Percentiles rank a stretch among this genome's conserved stretches.
These are phyloP conservation scores for Apostasia ramifera DNA, from an alignment of 106 monocot genomes.

Conservation along the genomic window DNA sequence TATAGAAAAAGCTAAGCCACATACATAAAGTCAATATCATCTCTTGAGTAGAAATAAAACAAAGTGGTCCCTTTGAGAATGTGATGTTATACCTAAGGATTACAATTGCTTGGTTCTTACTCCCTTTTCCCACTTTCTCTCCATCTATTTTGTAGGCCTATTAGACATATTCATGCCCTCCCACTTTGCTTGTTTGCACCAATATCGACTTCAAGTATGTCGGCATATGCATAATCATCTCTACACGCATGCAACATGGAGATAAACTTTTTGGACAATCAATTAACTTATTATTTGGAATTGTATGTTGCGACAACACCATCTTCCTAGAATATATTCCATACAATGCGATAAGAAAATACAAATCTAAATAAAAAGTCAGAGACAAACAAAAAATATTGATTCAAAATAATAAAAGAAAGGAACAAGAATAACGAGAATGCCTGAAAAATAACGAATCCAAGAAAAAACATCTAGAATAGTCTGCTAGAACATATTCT, in stretches of 20 bases:
- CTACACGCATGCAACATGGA: neutral
- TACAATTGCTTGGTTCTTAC: neutral
- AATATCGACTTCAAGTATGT: no score
- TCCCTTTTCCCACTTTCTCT: neutral
- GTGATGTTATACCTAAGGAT: slow-evolving; percentile 2
- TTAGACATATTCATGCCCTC: neutral
- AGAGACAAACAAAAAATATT: no score
- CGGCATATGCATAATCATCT: neutral
- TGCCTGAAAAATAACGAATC: no score
- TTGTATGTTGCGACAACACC: no score
- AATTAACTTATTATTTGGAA: neutral
- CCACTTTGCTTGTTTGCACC: no score
- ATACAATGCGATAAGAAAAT: no score
- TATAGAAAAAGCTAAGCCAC: neutral
- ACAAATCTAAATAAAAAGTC: no score
- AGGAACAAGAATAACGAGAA: no score
- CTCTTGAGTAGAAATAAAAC: neutral
- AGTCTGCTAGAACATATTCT: no score
- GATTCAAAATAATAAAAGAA: no score
- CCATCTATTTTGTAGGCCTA: neutral
- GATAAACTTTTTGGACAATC: neutral
- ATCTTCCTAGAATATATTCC: no score
- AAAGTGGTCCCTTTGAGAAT: neutral
- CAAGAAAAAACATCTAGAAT: no score
- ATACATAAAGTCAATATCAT: neutral